Evolutionary conservation across 768 basidiomycete species (phyloP).

Genomic region (Pleurotus citrinopileatus): DNA sequence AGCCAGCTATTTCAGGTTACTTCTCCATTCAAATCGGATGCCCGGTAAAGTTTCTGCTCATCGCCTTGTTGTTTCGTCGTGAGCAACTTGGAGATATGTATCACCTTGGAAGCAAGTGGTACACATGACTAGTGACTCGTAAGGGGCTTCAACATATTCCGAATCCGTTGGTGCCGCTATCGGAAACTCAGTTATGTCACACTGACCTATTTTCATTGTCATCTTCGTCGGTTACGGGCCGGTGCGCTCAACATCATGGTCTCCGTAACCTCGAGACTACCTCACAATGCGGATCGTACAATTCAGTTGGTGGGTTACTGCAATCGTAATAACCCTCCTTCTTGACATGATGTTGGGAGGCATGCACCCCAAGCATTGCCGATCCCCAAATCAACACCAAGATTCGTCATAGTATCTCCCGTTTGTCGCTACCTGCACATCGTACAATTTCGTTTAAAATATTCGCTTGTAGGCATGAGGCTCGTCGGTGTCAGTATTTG

Average conservation of each 20-base stretch:
- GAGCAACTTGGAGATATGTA: neutral
- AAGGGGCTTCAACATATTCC: neutral
- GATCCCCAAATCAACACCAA: too few relatives aligned
- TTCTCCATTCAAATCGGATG: neutral
- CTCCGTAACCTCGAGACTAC: neutral
- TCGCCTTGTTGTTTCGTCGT: too few relatives aligned
- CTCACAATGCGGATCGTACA: too few relatives aligned
- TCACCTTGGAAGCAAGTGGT: neutral
- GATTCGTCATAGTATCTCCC: too few relatives aligned
- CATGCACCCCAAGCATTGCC: too few relatives aligned
- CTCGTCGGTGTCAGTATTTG: neutral
- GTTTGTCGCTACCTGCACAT: too few relatives aligned
- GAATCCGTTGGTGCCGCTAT: constrained; percentile 2
- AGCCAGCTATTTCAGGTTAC: too few relatives aligned
- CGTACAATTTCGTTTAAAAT: too few relatives aligned
- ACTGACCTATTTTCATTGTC: neutral
- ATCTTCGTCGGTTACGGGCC: neutral
- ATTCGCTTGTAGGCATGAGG: constrained; percentile 1
- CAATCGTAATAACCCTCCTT: too few relatives aligned
- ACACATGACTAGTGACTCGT: neutral
- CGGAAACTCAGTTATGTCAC: neutral
- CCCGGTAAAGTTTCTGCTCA: neutral
- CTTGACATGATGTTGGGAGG: too few relatives aligned
- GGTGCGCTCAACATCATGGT: too few relatives aligned
- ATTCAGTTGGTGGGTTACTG: too few relatives aligned